Evolutionary conservation across 2,329 filamentous ascomycete genomes (phyloP).

Genomic region (Curvularia hawaiiensis): DNA sequence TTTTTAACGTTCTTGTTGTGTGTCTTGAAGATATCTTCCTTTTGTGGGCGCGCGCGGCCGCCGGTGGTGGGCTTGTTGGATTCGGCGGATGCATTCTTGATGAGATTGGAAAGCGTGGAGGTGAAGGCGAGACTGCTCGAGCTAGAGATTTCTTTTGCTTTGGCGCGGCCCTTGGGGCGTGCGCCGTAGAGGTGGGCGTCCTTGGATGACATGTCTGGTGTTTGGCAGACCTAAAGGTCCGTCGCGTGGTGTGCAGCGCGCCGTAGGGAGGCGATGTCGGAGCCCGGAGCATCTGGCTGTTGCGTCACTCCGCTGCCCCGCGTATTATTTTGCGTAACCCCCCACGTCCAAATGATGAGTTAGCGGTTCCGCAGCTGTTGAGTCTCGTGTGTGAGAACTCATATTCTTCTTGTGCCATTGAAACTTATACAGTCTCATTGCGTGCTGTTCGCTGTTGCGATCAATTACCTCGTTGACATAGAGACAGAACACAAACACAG

Average conservation of each 20-base stretch:
- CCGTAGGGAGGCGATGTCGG: constrained; percentile 34
- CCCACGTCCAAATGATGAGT: constrained; percentile 21
- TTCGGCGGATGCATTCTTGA: constrained; percentile 57
- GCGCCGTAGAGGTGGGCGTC: constrained; percentile 79
- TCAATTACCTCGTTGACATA: constrained; percentile 6
- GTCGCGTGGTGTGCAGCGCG: constrained; percentile 16
- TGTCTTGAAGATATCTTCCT: constrained; percentile 71
- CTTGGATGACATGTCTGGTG: constrained; percentile 43
- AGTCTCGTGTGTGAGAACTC: background rate
- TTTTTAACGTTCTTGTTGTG: constrained; percentile 68
- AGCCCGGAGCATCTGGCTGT: constrained; percentile 17
- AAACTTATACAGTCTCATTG: background rate
- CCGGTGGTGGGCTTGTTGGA: constrained; percentile 52
- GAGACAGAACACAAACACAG: background rate
- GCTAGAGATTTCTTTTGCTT: constrained; percentile 68
- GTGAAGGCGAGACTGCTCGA: constrained; percentile 82
- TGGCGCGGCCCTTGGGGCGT: constrained; percentile 61
- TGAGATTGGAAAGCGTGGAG: constrained; percentile 83
- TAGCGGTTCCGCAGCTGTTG: constrained; percentile 15
- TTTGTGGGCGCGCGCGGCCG: constrained; percentile 62
- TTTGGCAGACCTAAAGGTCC: background rate
- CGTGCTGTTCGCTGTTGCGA: background rate
- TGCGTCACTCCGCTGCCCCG: constrained; percentile 26
- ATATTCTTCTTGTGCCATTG: background rate
- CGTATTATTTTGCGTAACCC: constrained; percentile 25